These are phyloP conservation scores for Arthrocladium fulminans DNA, from an alignment of 2,329 filamentous ascomycete species.

Conservation along the genomic window DNA sequence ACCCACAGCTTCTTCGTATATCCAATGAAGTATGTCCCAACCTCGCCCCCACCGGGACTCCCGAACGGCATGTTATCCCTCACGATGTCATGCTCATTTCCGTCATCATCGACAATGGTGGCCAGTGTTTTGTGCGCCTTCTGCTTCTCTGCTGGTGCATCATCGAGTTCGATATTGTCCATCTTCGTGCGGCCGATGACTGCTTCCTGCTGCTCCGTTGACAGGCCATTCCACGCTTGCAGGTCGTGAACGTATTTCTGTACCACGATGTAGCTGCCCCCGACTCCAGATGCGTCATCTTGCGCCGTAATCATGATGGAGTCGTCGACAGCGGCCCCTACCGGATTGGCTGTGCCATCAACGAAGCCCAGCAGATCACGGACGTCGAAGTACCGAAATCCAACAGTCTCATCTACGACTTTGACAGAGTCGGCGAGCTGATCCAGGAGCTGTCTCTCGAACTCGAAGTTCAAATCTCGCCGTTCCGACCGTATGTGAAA, in stretches of 20 bases:
- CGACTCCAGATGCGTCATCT: conserved; percentile 30
- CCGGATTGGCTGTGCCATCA: conserved; percentile 52
- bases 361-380: conserved; percentile 53
- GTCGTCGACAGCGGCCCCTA: conserved; percentile 36
- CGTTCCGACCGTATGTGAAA: conserved; percentile 52
- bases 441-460: conserved; percentile 48
- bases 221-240: conserved; percentile 38
- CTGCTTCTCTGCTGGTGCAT: conserved; percentile 39
- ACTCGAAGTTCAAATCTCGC: conserved; percentile 50
- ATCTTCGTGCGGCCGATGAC: conserved; percentile 51
- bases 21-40: conserved; percentile 52
- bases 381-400: conserved; percentile 53
- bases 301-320: conserved; percentile 39
- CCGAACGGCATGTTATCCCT: conserved; percentile 56
- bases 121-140: conserved; percentile 48
- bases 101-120: conserved; percentile 45
- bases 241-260: conserved; percentile 53
- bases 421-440: conserved; percentile 39
- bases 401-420: conserved; percentile 46
- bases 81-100: conserved; percentile 45
- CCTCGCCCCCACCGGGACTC: conserved; percentile 42
- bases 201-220: conserved; percentile 45
- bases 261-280: conserved; percentile 51
- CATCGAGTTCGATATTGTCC: conserved; percentile 50
- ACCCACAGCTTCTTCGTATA: conserved; percentile 49